These are phyloP conservation scores for Sequoia sempervirens DNA, from an alignment of 75 land plant genomes.

Conservation along the genomic window DNA sequence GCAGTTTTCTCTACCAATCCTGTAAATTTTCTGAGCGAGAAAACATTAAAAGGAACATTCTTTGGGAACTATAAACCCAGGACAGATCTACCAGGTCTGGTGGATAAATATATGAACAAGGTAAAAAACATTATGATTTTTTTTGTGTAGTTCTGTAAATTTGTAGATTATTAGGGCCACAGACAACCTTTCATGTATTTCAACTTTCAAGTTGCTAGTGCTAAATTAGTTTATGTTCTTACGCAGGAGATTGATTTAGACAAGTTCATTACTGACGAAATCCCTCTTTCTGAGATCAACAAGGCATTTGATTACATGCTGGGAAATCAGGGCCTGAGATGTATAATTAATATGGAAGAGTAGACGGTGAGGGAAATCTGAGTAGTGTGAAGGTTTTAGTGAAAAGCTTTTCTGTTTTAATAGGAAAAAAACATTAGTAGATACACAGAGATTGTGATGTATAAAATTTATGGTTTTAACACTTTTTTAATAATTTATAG, in stretches of 20 bases:
- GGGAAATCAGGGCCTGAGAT: constrained; percentile 63
- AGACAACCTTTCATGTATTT: too few relatives aligned
- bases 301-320: constrained; percentile 71
- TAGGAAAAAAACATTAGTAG: too few relatives aligned
- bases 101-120: constrained; percentile 43
- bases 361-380: too few relatives aligned
- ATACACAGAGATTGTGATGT: too few relatives aligned
- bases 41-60: constrained; percentile 34
- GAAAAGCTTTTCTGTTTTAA: too few relatives aligned
- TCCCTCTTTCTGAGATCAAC: constrained; percentile 75
- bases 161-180: too few relatives aligned
- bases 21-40: constrained; percentile 25
- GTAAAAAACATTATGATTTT: constrained; percentile 9
- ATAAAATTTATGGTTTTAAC: too few relatives aligned
- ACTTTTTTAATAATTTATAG: too few relatives aligned
- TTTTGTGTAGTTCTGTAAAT: too few relatives aligned
- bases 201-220: too few relatives aligned
- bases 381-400: too few relatives aligned
- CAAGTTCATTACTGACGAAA: constrained; percentile 71
- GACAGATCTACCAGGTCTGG: constrained; percentile 33
- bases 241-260: constrained; percentile 76
- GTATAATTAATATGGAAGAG: constrained; percentile 48
- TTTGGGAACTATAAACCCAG: constrained; percentile 42
- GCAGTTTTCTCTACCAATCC: constrained; percentile 20
- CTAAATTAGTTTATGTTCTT: too few relatives aligned